Evolutionary conservation across 2,329 filamentous ascomycete genomes (phyloP), one percentile per base, ranked within the genome.

Genomic region (Cercospora sesami): DNA sequence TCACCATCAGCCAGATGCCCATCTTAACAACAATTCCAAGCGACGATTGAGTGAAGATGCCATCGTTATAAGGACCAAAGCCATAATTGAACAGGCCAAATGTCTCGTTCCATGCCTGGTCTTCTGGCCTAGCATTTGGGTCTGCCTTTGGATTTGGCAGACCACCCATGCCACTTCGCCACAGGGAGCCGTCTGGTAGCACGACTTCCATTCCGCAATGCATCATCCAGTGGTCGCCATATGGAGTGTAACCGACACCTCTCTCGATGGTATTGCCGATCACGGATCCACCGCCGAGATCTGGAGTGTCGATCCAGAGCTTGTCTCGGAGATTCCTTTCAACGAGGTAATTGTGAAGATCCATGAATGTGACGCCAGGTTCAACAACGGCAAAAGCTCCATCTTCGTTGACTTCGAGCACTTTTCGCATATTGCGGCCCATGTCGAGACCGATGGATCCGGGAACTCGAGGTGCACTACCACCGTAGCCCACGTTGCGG

Each of bases 1-100:
- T 84, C 1, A 82, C 81, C 85, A 86, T 86, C 36, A 87, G 78
- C 76, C 79, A 82, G 71, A 86, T 80, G 0, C 85, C 85, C 80
- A 87, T 84, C 74, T 87, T 86, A 5, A 73, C 74, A 2, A 79
- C 77, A 28, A 80, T 79, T 6, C 78, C 78, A 14, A 79, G 73
- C 21, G 78, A 78, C 31, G 73, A 75, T 60, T 80, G 78, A 0
- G 78, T 74, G 68, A 79, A 79, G 58, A 78, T 76, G 57, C 77
- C 78, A 64, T 79, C 78, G 16, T 76, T 76, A 67, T 78, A 78
- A 2, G 78, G 78, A 4, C 78, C 78, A 63, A 79, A 79, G 12
- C 76, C 77, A 61, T 79, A 77, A 51, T 77, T 77, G 70, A 79
- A 79, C 4, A 76, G 71, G 62, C 76, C 75, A 60, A 66, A 73